Evolutionary conservation across 2,329 filamentous ascomycete species (phyloP), one percentile per base, ranked within the genome.

Genomic region (Penicillium freii): DNA sequence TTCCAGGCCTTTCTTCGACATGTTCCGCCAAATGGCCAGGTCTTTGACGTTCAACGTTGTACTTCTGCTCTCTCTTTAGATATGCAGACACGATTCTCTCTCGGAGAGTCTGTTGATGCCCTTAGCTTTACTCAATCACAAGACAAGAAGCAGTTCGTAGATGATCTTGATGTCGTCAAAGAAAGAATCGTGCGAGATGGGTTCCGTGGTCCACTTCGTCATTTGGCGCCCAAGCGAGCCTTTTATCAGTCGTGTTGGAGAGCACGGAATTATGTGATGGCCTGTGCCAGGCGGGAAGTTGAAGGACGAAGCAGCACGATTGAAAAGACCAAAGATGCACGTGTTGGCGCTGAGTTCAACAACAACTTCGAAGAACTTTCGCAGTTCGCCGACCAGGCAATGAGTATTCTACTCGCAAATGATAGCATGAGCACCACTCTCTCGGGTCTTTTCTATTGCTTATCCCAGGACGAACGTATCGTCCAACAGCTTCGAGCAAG

Each of bases 361-460:
- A 33, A 31, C 44, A 33, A 21, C 1, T 15, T 9, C 3, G 29
- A 39, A 15, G 38, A 51, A 8, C 10, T 51, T 1, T 29, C 57
- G 9, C 25, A 51, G 13, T 46, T 46, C 9, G n/a, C 50, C 4
- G 45, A 59, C 19, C 53, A 61, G 46, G 23, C 46, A 2, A 19
- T 61, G 4, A 57, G 53, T 23, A 51, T 61, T 6, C 36, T 61
- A 2, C 45, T 61, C 3, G 57, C 57, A 21, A 61, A 59, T 13
- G 57, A 61, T 10, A 61, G 57, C 40, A 60, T 60, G 48, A 47
- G 46, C 46, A 62, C 58, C 3, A 54, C 54, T 4, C 55, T 62
- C 5, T 62, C 60, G n/a, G 58, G 58, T 6, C 42, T 58, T 17
- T 56, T 62, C 44, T 60, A 40, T 21, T 58, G 46, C 25, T 51